Base-by-base conservation (phyloP, 2,329 filamentous ascomycete species). In the Penicillium sp. region DNA sequence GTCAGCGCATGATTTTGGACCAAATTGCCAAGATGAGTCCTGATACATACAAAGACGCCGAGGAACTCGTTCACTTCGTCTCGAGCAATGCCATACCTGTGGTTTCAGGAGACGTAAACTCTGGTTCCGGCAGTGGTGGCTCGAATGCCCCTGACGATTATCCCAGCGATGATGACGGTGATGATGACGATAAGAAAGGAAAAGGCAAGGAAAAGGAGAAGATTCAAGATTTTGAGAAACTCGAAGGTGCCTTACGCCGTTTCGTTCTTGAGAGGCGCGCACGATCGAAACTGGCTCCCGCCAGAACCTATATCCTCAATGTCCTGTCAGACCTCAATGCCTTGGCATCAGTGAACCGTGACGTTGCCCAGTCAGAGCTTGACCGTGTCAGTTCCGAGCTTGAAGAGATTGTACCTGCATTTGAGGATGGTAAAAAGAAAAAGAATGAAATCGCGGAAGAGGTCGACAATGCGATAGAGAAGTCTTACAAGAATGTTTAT, bases 211-310 rank as follows among this genome's bases (percentile, higher is more conserved):
- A 96, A 67, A 95, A 88, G 67, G 90, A 96, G 68, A 95, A 95
- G 73, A 80, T 92, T 11, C 84, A 87, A 58, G 92, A 97, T 66
- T 99, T 99, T 68, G 88, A 93, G 67, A 87, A 88, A 53, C 81
- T 99, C 5, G 94, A 99, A 72, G 85, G 90, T 62, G 94, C 94
- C 3, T 74, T 99, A 38, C 84, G 94, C 58, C 86, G 92, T 46
- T 99, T 99, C 64, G 94, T 99, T 7, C 81, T 99, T 24, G 94
- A 99, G 70, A 97, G 97, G 79, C 85, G 94, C 56, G 91, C 94
- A 48, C 85, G 91, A 28, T 97, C 94, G 8, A 99, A 99, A 77
- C 82, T 99, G 59, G 93, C 94, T 1, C 94, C 94, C 5, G 94
- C 94, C 6, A 92, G 91, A 74, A 97, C 93, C 1, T 99, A 99